Base-by-base conservation (phyloP, 305 asterid genomes). In the Fraxinus angustifolia region DNA sequence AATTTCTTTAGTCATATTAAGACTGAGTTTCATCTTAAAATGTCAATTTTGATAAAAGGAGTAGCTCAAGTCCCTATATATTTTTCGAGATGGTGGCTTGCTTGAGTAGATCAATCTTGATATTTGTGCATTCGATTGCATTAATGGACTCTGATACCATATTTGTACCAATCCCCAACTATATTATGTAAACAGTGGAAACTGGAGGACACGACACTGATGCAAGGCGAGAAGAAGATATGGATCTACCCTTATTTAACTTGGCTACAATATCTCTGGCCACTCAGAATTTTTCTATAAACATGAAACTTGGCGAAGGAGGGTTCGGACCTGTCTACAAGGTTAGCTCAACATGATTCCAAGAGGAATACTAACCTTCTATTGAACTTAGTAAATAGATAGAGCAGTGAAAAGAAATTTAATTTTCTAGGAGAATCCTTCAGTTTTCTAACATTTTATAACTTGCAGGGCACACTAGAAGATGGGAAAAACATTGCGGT, bases 321-420 rank as follows among this genome's bases (percentile, higher is more conserved):
- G 91, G 91, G 19, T 90, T 82, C 33, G 89, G 92, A 77, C 91
- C 89, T 28, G 91, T 87, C 36, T 90, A 84, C 87, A 83, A 87
- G 91, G 90, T 88, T 81, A 81, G 70, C 67, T 83, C 45, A 33
- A 58, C 56, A 78, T 70, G 45, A 14, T 17, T 17, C 71, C 79
- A n/a, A 72, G 35, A 77, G 7, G 4, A 67, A 58, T 34, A 42
- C 71, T 56, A 6, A 8, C 67, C 67, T 56, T 56, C 2, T 56
- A 56, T n/a, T 0, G 67, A 6, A 17, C 67, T 56, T 6, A 6
- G 28, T 56, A 50, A 48, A 48, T 48, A 14, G 19, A 12, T 14
- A 48, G 58, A 48, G 58, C 6, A 48, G 53, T 10, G 58, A 48
- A 48, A 48, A 48, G 58, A 48, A 48, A n/a, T 50, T 50, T 50